phyloP scores from a whole-genome alignment of 106 monocot genomes.

The Phalaenopsis equestris region DNA sequence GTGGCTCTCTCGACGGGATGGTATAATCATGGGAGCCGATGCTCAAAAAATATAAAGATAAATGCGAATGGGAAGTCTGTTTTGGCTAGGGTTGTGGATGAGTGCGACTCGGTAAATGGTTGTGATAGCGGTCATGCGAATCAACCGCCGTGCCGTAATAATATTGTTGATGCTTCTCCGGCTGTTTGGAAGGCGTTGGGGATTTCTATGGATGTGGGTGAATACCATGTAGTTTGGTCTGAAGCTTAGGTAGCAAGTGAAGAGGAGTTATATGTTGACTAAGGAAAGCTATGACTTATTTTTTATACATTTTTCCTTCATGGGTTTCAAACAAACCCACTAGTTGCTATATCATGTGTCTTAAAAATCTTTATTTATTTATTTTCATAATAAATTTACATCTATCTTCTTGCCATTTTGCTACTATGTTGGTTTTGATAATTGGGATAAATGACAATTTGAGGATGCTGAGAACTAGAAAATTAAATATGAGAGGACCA shows the following conservation, averaged over 20 bases:
- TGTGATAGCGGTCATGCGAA: constrained; percentile 26
- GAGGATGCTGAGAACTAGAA: no score
- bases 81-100: constrained; percentile 36
- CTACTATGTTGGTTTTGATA: no score
- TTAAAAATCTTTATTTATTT: no score
- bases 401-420: no score
- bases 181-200: constrained; percentile 33
- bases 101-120: constrained; percentile 34
- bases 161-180: constrained; percentile 27
- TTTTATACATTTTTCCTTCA: no score
- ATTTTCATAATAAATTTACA: no score
- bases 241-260: background rate
- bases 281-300: no score
- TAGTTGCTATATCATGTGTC: no score
- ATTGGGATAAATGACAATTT: no score
- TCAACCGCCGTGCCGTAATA: constrained; percentile 27
- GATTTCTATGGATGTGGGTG: constrained; percentile 7
- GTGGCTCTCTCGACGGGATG: constrained; percentile 33
- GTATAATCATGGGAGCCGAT: constrained; percentile 26
- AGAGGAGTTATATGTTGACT: no score
- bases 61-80: constrained; percentile 27
- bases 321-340: no score
- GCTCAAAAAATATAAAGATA: constrained; percentile 18
- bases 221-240: constrained; percentile 16
- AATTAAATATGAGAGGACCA: no score